Conservation (phyloP, 768 basidiomycete genomes). For the Hypsizygus marmoreus region DNA sequence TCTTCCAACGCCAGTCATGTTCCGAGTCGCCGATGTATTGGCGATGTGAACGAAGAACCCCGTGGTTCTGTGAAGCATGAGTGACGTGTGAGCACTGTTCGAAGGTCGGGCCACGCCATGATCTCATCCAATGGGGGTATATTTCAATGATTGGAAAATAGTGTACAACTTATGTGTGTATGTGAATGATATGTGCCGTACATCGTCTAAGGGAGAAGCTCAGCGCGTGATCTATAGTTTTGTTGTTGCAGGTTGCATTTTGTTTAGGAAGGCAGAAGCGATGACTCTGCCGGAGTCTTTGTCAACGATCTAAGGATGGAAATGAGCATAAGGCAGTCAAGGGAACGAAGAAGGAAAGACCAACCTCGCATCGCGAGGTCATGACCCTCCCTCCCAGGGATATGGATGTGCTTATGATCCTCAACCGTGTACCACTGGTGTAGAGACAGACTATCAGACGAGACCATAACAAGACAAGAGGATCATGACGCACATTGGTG, state of each 20-base stretch:
- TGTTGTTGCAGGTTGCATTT: conserved; percentile 65
- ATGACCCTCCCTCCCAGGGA: conserved; percentile 70
- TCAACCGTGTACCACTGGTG: conserved; percentile 62
- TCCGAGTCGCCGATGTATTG: too few relatives aligned
- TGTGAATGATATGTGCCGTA: conserved; percentile 3
- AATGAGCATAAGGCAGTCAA: conserved; percentile 2
- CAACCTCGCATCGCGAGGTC: conserved; percentile 71
- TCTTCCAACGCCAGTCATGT: too few relatives aligned
- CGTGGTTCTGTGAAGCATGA: neutral
- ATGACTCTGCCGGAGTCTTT: conserved; percentile 58
- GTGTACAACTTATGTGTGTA: conserved; percentile 15
- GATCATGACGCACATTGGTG: conserved; percentile 48
- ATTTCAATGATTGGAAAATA: too few relatives aligned
- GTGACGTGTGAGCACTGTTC: neutral
- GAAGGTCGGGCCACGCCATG: too few relatives aligned
- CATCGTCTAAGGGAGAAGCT: neutral
- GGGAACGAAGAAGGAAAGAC: conserved; percentile 19
- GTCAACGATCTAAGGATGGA: conserved; percentile 50
- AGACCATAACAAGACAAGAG: conserved; percentile 3
- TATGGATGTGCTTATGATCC: conserved; percentile 64
- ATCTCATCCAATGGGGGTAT: conserved; percentile 4
- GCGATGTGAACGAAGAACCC: too few relatives aligned
- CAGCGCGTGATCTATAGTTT: too few relatives aligned
- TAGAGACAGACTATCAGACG: conserved; percentile 8
- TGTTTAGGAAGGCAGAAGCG: conserved; percentile 69